Conservation (phyloP, 768 basidiomycete species). For the Leccinum disarticulatum region DNA sequence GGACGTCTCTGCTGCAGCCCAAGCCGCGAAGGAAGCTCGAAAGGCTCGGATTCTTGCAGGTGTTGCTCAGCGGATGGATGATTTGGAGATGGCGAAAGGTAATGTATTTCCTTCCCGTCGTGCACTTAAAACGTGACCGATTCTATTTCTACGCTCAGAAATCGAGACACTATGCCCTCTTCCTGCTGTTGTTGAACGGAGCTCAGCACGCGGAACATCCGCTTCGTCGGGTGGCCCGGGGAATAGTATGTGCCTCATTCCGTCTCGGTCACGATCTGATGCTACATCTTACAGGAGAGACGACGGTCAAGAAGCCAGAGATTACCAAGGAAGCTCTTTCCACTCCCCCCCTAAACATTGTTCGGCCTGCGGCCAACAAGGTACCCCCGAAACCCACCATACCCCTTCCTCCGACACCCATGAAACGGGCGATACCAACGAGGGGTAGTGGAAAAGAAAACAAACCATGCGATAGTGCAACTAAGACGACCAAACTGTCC, state of each 20-base stretch:
- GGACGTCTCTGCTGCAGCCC: not conserved
- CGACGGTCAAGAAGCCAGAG: not conserved
- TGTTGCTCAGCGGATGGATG: not conserved
- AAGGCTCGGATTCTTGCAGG: not conserved
- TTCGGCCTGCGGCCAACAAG: slow-evolving; percentile 10
- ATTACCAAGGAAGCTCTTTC: slow-evolving; percentile 3
- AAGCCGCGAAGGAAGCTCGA: slow-evolving; percentile 7
- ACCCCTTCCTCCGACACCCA: not conserved
- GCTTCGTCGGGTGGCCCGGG: not conserved
- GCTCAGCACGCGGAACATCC: not conserved
- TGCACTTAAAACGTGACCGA: slow-evolving; percentile 2
- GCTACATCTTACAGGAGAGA: slow-evolving; percentile 1
- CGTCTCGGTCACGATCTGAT: not conserved
- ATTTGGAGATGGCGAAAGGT: slow-evolving; percentile 9
- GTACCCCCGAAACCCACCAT: slow-evolving; percentile 7
- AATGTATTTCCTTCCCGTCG: not conserved
- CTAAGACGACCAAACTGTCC: slow-evolving; percentile 3
- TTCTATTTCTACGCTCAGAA: not conserved
- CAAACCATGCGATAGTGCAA: not conserved
- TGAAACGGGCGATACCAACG: slow-evolving; percentile 3
- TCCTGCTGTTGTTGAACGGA: not conserved
- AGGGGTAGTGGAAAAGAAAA: slow-evolving; percentile 21
- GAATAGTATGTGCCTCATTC: slow-evolving; percentile 6
- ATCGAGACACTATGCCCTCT: not conserved
- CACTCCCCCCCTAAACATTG: not conserved